Conservation (phyloP, 148 eudicot species). For the Arbutus unedo region DNA sequence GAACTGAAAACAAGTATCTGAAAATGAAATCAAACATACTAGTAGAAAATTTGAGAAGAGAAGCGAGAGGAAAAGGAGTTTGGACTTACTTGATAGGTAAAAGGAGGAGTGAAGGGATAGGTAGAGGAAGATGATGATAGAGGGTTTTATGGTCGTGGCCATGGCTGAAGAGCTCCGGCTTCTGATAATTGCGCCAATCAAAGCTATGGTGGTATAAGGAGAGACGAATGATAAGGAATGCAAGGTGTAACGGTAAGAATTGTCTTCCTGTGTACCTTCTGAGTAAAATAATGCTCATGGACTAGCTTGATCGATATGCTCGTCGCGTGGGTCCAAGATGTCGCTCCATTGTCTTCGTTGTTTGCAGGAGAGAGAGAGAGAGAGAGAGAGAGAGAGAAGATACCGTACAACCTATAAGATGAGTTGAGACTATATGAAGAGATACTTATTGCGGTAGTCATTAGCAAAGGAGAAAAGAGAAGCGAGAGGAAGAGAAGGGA, state of each 20-base stretch:
- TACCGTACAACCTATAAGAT: no score
- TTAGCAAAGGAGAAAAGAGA: no score
- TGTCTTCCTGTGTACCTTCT: not conserved
- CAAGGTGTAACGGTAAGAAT: not conserved
- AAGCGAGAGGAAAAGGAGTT: not conserved
- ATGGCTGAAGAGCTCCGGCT: not conserved
- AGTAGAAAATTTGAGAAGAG: not conserved
- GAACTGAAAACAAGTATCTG: not conserved
- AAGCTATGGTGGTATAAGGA: not conserved
- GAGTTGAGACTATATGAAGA: no score
- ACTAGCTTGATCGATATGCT: not conserved
- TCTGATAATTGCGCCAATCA: not conserved
- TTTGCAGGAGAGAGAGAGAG: not conserved
- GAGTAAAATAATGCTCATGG: no score
- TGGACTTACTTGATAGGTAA: slow-evolving; percentile 2
- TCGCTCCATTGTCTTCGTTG: not conserved
- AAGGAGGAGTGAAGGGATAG: not conserved
- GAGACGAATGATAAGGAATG: not conserved
- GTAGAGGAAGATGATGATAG: not conserved
- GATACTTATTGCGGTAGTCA: no score
- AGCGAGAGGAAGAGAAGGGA: no score
- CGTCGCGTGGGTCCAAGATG: slow-evolving; percentile 7
- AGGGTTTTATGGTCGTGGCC: not conserved
- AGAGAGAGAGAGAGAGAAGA: not conserved
- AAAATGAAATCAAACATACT: not conserved